phyloP scores from a whole-genome alignment of 108 stramenopile species.

The Cyclostephanos tholiformis region DNA sequence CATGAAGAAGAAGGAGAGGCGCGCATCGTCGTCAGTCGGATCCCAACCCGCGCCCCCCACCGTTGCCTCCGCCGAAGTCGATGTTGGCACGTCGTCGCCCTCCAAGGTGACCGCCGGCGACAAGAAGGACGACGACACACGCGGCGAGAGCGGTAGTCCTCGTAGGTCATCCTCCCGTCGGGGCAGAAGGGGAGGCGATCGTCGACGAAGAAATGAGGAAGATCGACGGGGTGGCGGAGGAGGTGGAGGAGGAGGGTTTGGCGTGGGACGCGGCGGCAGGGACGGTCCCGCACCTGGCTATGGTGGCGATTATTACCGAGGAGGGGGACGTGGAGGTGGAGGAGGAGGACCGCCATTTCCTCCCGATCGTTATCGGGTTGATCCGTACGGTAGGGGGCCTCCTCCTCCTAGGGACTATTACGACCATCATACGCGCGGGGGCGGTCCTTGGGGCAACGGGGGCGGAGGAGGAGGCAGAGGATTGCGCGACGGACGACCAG shows the following conservation, averaged over 20 bases:
- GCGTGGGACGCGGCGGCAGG: constrained; percentile 1
- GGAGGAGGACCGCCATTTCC: not conserved
- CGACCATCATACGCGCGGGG: not conserved
- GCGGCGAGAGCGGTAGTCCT: not conserved
- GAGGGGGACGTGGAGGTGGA: not conserved
- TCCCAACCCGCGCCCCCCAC: not conserved
- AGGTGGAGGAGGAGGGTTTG: constrained; percentile 2
- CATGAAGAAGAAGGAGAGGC: constrained; percentile 29
- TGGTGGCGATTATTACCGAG: constrained; percentile 11
- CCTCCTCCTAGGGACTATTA: not conserved
- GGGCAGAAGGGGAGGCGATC: constrained; percentile 31
- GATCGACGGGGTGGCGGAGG: constrained; percentile 11
- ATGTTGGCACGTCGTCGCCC: not conserved
- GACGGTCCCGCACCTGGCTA: constrained; percentile 4
- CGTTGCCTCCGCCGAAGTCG: constrained; percentile 1
- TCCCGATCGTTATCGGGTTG: not conserved
- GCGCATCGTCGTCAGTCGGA: constrained; percentile 18
- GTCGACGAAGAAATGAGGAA: not conserved
- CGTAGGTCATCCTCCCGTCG: constrained; percentile 5
- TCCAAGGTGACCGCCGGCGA: not conserved
- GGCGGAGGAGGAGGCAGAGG: constrained; percentile 26
- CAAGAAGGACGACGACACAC: constrained; percentile 3
- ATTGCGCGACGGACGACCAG: constrained; percentile 22
- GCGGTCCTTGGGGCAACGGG: constrained; percentile 8
- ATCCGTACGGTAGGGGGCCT: constrained; percentile 5